Percentiles rank a stretch among this genome's conserved stretches.
Conservation (phyloP, 306 rosid genomes). For the Trifolium repens region DNA sequence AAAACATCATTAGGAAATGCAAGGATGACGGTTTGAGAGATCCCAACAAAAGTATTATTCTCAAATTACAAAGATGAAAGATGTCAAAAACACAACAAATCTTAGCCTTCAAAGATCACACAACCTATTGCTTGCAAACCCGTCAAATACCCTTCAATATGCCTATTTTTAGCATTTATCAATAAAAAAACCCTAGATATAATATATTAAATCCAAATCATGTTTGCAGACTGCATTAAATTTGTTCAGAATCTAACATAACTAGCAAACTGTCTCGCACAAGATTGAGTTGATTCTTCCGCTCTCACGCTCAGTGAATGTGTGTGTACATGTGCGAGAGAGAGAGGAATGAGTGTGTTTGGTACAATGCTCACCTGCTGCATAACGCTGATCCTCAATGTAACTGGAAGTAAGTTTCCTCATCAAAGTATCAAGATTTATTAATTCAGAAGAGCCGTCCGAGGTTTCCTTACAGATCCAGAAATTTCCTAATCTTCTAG, state of each 20-base stretch:
- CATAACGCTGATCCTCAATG: constrained; percentile 62
- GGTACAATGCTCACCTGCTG: constrained; percentile 64
- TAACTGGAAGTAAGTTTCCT: constrained; percentile 59
- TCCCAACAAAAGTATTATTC: constrained; percentile 13
- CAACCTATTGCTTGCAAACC: constrained; percentile 13
- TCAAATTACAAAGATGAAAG: constrained; percentile 3
- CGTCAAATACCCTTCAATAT: constrained; percentile 20
- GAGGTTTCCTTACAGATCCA: constrained; percentile 52
- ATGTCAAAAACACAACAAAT: background rate
- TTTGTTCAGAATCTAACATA: background rate
- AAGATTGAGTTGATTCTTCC: constrained; percentile 7
- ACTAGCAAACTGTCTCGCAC: constrained; percentile 13
- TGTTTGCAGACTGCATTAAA: background rate
- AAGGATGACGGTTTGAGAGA: constrained; percentile 12
- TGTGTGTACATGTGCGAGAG: background rate
- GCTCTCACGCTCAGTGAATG: background rate
- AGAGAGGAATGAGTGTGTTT: background rate
- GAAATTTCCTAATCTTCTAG: constrained; percentile 62
- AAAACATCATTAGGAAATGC: constrained; percentile 21
- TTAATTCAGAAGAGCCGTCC: constrained; percentile 62
- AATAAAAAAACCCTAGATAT: background rate
- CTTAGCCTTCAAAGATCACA: constrained; percentile 28
- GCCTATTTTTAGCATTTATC: constrained; percentile 14
- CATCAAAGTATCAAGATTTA: constrained; percentile 61
- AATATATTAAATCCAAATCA: constrained; percentile 29